phyloP scores from a whole-genome alignment of 202 grass and related monocot genomes.

The Schoenoplectus tabernaemontani region DNA sequence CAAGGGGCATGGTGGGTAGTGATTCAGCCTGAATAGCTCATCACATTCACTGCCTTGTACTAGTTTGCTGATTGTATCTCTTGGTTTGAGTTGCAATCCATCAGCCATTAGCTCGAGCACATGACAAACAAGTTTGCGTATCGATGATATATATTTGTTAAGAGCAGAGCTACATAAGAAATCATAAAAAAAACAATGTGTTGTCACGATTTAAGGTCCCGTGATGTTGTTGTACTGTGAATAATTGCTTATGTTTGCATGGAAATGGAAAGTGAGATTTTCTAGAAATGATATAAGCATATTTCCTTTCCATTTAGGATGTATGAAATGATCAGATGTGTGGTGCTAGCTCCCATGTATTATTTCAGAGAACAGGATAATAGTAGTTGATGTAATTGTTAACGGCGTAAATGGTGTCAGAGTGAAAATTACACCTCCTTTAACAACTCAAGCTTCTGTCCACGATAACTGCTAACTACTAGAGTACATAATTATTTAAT shows the following conservation, averaged over 20 bases:
- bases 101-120: conserved; percentile 67
- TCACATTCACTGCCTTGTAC: conserved; percentile 44
- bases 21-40: conserved; percentile 77
- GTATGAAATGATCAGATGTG: neutral
- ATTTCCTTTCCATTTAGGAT: neutral
- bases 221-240: neutral
- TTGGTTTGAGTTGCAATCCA: conserved; percentile 40
- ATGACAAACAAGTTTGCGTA: conserved; percentile 39
- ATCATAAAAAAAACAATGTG: neutral
- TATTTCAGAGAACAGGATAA: neutral
- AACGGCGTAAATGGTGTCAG: neutral
- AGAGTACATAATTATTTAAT: neutral
- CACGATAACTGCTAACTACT: neutral
- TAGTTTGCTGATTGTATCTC: conserved; percentile 42
- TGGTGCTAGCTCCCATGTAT: neutral
- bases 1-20: conserved; percentile 68
- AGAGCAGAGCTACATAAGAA: conserved; percentile 42
- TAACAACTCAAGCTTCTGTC: neutral
- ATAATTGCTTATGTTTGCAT: neutral
- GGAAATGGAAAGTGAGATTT: neutral
- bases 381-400: neutral
- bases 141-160: conserved; percentile 45
- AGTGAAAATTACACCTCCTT: neutral
- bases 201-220: neutral
- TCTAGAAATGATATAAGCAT: neutral